These are phyloP conservation scores for Acanthamoeba rhysodes DNA, from an alignment of 208 protist genomes.

Conservation along the genomic window DNA sequence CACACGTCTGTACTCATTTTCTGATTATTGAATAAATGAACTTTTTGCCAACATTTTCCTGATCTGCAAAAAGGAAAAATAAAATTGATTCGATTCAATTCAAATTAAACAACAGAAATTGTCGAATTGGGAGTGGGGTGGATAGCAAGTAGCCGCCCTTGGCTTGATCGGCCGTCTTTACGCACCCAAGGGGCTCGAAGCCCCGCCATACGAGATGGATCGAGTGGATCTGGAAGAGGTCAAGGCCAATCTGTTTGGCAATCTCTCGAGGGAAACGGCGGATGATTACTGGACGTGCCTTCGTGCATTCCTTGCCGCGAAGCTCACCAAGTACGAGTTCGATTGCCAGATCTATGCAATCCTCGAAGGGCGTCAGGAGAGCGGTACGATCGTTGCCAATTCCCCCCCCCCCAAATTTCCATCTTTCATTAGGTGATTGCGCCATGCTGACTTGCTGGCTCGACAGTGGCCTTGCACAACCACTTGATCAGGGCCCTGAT, in stretches of 20 bases:
- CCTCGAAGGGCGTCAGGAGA: conserved; percentile 12
- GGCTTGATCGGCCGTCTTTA: too few relatives aligned
- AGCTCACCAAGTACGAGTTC: conserved; percentile 60
- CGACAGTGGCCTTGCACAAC: conserved; percentile 51
- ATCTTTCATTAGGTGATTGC: neutral
- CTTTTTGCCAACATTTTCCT: too few relatives aligned
- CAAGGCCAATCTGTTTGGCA: conserved; percentile 9
- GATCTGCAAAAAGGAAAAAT: too few relatives aligned
- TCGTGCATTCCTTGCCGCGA: neutral
- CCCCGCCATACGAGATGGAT: neutral
- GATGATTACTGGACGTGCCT: conserved; percentile 41
- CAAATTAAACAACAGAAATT: too few relatives aligned
- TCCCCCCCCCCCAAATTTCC: neutral
- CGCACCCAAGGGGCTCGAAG: neutral
- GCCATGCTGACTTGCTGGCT: neutral
- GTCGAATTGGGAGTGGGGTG: too few relatives aligned
- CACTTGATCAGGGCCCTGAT: conserved; percentile 34
- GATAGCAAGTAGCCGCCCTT: too few relatives aligned
- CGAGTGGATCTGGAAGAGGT: conserved; percentile 31
- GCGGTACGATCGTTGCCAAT: conserved; percentile 10
- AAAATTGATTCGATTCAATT: too few relatives aligned
- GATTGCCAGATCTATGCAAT: conserved; percentile 58
- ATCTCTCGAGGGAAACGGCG: neutral
- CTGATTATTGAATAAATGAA: too few relatives aligned
- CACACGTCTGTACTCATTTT: too few relatives aligned